Conservation (phyloP, 495 filamentous ascomycete genomes). For the Amphirosellinia nigrospora region DNA sequence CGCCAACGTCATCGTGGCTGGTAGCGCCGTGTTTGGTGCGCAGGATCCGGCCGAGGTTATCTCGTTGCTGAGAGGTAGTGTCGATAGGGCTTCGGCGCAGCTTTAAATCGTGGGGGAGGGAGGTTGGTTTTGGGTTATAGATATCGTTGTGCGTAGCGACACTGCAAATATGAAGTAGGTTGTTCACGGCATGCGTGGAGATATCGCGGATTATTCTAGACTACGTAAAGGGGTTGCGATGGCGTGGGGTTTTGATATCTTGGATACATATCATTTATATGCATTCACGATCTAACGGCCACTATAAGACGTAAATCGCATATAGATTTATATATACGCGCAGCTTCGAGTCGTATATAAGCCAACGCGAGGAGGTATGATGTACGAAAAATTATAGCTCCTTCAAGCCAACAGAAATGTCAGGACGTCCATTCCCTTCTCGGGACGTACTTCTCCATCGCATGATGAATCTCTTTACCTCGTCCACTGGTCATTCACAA, state of each 20-base stretch:
- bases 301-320: no score
- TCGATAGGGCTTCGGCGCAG: constrained; percentile 64
- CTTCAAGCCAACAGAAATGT: no score
- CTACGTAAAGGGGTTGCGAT: neutral
- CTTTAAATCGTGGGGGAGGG: constrained; percentile 7
- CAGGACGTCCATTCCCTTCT: constrained; percentile 14
- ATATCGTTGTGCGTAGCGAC: no score
- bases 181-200: neutral
- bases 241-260: constrained; percentile 2
- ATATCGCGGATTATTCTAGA: neutral
- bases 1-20: constrained; percentile 97
- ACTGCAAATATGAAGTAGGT: neutral
- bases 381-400: no score
- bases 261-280: neutral
- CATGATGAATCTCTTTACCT: constrained; percentile 25
- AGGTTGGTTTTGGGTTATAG: no score
- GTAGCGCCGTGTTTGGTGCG: constrained; percentile 95
- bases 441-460: constrained; percentile 22
- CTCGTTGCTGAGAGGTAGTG: constrained; percentile 73
- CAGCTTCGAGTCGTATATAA: neutral
- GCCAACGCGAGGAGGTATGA: neutral
- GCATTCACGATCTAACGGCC: no score
- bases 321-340: neutral
- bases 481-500: constrained; percentile 22
- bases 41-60: constrained; percentile 87